Conservation (phyloP, 2,329 filamentous ascomycete species). For the Fusarium torulosum region DNA sequence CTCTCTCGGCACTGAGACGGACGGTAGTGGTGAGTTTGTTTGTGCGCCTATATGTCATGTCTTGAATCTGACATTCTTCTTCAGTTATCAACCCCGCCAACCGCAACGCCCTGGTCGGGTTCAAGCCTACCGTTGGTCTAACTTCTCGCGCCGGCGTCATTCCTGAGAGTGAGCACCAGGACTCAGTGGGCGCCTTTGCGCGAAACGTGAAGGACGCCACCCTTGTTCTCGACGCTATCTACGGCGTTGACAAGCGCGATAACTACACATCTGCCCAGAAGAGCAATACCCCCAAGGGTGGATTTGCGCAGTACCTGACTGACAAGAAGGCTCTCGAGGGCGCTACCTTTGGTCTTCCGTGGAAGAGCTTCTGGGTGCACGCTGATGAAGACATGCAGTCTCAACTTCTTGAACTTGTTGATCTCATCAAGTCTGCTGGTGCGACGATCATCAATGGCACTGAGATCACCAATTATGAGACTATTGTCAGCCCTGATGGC, state of each 20-base stretch:
- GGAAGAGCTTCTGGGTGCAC: slow-evolving; percentile 77
- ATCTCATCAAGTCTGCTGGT: slow-evolving; percentile 69
- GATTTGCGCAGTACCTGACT: slow-evolving; percentile 70
- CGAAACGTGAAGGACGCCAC: slow-evolving; percentile 77
- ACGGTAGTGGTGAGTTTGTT: slow-evolving; percentile 66
- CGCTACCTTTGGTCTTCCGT: slow-evolving; percentile 77
- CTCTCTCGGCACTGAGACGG: slow-evolving; percentile 79
- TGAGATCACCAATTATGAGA: slow-evolving; percentile 73
- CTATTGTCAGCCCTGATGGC: slow-evolving; percentile 71
- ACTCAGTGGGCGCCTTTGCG: slow-evolving; percentile 76
- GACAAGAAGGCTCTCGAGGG: slow-evolving; percentile 66
- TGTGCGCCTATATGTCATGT: neutral
- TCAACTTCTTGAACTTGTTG: slow-evolving; percentile 62
- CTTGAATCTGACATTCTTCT: slow-evolving; percentile 14
- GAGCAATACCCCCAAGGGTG: slow-evolving; percentile 64
- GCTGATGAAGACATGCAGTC: slow-evolving; percentile 67
- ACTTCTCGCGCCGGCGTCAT: slow-evolving; percentile 74
- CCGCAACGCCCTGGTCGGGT: slow-evolving; percentile 75
- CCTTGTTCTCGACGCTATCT: slow-evolving; percentile 75
- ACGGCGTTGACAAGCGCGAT: slow-evolving; percentile 72
- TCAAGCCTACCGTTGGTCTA: slow-evolving; percentile 81
- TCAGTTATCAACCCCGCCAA: slow-evolving; percentile 77
- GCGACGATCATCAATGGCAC: slow-evolving; percentile 77
- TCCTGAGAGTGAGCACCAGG: slow-evolving; percentile 75
- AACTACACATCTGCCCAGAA: slow-evolving; percentile 73